Conservation (phyloP, 768 basidiomycete species). For the Psilocybe azurescens region DNA sequence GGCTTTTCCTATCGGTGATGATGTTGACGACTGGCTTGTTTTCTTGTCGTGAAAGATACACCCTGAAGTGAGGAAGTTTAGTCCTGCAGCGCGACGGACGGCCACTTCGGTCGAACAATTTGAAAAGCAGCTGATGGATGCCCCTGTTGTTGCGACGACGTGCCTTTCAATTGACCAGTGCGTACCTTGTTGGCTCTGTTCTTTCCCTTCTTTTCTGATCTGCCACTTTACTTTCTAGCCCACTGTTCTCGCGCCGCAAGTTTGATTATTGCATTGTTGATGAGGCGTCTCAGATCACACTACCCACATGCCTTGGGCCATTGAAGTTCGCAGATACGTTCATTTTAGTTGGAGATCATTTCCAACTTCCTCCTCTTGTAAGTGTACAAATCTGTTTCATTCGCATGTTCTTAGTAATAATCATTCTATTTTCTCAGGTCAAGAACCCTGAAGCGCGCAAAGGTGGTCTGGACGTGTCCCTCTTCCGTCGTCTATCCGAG, state of each 20-base stretch:
- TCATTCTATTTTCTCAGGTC: conserved; percentile 54
- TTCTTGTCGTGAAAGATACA: conserved; percentile 64
- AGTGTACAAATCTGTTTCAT: conserved; percentile 19
- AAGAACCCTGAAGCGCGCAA: conserved; percentile 78
- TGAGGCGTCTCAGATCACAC: conserved; percentile 96
- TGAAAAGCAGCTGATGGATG: conserved; percentile 81
- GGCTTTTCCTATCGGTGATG: background rate
- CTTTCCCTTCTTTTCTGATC: background rate
- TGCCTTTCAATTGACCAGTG: conserved; percentile 95
- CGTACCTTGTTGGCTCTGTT: conserved; percentile 33
- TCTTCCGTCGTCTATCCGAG: conserved; percentile 89
- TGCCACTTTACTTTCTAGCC: conserved; percentile 36
- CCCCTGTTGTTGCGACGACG: conserved; percentile 95
- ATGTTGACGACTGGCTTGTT: too few relatives aligned
- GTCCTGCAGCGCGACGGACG: conserved; percentile 58
- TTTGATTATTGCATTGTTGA: conserved; percentile 99
- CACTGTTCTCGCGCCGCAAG: conserved; percentile 80
- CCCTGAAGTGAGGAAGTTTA: conserved; percentile 76
- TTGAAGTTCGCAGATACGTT: conserved; percentile 90
- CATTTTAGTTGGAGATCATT: conserved; percentile 96
- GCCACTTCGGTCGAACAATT: conserved; percentile 81
- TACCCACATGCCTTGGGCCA: conserved; percentile 95
- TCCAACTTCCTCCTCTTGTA: conserved; percentile 94
- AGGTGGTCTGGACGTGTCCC: conserved; percentile 86
- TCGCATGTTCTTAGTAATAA: background rate